A percentile compares a stretch with the other conserved stretches of the same genome.
phyloP scores from a whole-genome alignment of 352 stramenopile genomes.

The Phytophthora quininea region DNA sequence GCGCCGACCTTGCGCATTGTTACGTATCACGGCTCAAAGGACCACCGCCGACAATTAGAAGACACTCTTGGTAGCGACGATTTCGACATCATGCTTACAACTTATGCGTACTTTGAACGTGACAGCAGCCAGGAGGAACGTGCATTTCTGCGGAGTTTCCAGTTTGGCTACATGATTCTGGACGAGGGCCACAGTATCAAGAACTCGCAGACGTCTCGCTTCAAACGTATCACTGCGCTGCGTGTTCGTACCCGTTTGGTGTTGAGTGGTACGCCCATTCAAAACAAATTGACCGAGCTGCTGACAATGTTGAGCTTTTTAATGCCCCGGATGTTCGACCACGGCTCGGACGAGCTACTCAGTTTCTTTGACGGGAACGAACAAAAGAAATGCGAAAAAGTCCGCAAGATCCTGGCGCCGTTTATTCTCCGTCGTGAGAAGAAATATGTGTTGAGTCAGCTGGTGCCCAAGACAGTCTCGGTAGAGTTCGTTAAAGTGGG shows the following conservation, averaged over 20 bases:
- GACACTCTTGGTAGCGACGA: constrained; percentile 49
- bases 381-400: constrained; percentile 83
- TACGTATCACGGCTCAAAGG: constrained; percentile 82
- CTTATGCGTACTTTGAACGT: constrained; percentile 92
- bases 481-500: constrained; percentile 88
- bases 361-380: constrained; percentile 85
- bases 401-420: constrained; percentile 94
- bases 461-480: constrained; percentile 85
- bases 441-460: constrained; percentile 93
- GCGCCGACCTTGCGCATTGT: constrained; percentile 89
- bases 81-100: constrained; percentile 91
- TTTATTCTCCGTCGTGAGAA: constrained; percentile 98
- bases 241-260: constrained; percentile 76
- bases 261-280: constrained; percentile 89
- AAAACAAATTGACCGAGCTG: constrained; percentile 91
- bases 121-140: constrained; percentile 86
- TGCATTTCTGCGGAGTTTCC: constrained; percentile 75
- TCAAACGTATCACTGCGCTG: constrained; percentile 87
- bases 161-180: constrained; percentile 93
- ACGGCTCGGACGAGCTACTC: constrained; percentile 80
- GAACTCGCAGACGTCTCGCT: constrained; percentile 90
- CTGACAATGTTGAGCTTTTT: constrained; percentile 92
- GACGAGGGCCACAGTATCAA: constrained; percentile 95
- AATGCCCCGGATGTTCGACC: constrained; percentile 91
- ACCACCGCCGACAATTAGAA: constrained; percentile 63